Base-by-base conservation (phyloP, 1,139 yeast species). In the Suhomyces atakaporum region DNA sequence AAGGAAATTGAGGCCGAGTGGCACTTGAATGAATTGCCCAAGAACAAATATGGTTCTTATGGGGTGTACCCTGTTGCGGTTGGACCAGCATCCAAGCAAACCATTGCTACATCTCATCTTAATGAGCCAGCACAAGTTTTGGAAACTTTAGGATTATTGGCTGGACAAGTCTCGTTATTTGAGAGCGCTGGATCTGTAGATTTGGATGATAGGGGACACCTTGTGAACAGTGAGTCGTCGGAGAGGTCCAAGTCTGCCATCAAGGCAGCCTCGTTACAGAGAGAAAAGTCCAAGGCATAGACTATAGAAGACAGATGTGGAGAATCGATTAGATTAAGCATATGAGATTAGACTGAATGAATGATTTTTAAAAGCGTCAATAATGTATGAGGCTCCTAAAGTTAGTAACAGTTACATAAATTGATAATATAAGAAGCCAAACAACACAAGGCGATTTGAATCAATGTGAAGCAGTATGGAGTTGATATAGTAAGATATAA, bases 1-100 rank as follows among this genome's bases (percentile, higher is more conserved):
- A 75, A 79, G 42, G 67, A 66, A 4, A 77, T 84, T 45, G 89
- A 83, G 47, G 54, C 58, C 2, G 60, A 63, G 22, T 83, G 81
- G 75, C 53, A 51, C 24, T 45, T 47, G 32, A 50, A 59, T 10
- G 60, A 62, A 5, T 56, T 65, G 19, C 71, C 75, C 7, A 62
- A 57, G 39, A 73, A 77, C 50, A 51, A 58, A 19, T 73, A 68
- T 50, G 79, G 76, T 7, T 60, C 71, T 27, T 80, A 73, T 51
- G 92, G 92, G 2, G 69, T 86, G 15, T 90, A 82, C 56, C 90
- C 97, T 0, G 92, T 88, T 22, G 87, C 96, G 13, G 96, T 92
- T 29, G 99, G 98, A 0, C 95, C 97, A 3, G 95, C 97, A 1
- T 81, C 89, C 14, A 90, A 90, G 58, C 74, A 79, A 50, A 92